Base-by-base conservation (phyloP, 768 basidiomycete species). In the Podaxis sp. region DNA sequence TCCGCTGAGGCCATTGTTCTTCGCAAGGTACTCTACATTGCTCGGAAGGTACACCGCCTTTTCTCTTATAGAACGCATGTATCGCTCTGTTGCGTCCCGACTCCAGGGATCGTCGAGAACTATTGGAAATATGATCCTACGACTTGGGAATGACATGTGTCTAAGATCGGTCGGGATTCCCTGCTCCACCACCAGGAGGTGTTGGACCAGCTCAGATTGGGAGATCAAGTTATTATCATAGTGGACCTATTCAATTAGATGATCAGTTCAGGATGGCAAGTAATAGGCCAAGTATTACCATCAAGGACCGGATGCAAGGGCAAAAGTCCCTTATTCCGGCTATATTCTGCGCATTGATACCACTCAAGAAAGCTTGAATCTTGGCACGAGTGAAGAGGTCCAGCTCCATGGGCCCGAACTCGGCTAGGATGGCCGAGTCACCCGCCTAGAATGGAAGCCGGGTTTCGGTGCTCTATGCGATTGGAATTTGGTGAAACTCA, bases 1-100 rank as follows among this genome's bases (percentile, higher is more conserved):
- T 4, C 77, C 78, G 1, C 78, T 65, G 10, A 88, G 72, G 0
- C 87, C 87, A 65, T 88, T 89, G 49, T 87, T 88, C 41, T 74
- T 75, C 0, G 86, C 86, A 1, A 90, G 78, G 66, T 89, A 89
- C 41, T 87, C 84, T 38, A 89, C 74, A 66, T 91, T 90, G 69
- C 83, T 86, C 0, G 88, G 89, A 0, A 91, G 74, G 70, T 90
- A 91, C 1, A 84, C 84, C 0, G 88, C 87, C 55, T 80, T 80
- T 52, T 81, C 77, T 10, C 89, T 76, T 0, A 76, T 82, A 0
- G 82, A 80, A 6, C 71, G 73, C 81, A 83, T 86, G 69, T 91
- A 88, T 22, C 82, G 77, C 49, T 79, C 70, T 28, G 88, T 74
- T 3, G 87, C 86, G 11, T 84, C 84, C 8, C 75, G 75, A 63